These are phyloP conservation scores for Xylaria grammica DNA, from an alignment of 495 filamentous ascomycete species.

Conservation along the genomic window DNA sequence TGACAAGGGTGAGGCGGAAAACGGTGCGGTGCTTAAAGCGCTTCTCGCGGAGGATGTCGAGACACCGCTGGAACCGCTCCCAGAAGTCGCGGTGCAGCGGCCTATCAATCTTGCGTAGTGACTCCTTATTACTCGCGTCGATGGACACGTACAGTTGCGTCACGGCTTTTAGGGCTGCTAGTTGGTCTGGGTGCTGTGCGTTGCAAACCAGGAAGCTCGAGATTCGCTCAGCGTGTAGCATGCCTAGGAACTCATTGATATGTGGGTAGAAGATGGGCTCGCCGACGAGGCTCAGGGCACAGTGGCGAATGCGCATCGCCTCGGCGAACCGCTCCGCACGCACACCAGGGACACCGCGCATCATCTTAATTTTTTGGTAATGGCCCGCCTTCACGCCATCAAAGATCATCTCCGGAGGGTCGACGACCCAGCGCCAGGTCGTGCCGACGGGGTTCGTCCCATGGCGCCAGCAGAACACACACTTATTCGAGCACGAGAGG, in stretches of 20 bases:
- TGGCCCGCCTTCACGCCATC: slow-evolving; percentile 87
- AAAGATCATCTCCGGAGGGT: slow-evolving; percentile 87
- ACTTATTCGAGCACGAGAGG: slow-evolving; percentile 95
- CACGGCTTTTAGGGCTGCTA: slow-evolving; percentile 77
- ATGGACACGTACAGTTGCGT: slow-evolving; percentile 96
- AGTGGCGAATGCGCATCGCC: slow-evolving; percentile 91
- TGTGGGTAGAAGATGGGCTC: slow-evolving; percentile 98
- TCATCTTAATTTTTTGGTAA: slow-evolving; percentile 96
- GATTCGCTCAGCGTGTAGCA: slow-evolving; percentile 85
- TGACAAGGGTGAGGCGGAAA: slow-evolving; percentile 93
- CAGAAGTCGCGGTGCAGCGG: slow-evolving; percentile 96
- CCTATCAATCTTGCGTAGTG: slow-evolving; percentile 82
- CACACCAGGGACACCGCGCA: slow-evolving; percentile 91
- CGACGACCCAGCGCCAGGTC: slow-evolving; percentile 94
- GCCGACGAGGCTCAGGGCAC: slow-evolving; percentile 86
- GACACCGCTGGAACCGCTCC: slow-evolving; percentile 89
- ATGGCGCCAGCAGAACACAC: slow-evolving; percentile 98
- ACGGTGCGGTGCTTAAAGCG: slow-evolving; percentile 86
- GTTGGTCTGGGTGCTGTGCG: slow-evolving; percentile 94
- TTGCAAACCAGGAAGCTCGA: slow-evolving; percentile 97
- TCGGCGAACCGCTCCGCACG: slow-evolving; percentile 89
- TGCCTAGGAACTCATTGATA: slow-evolving; percentile 85
- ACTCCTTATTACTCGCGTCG: slow-evolving; percentile 90
- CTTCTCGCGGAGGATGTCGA: slow-evolving; percentile 85
- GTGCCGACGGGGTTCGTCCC: slow-evolving; percentile 97